Evolutionary conservation across 2,329 filamentous ascomycete species (phyloP), one percentile per base, ranked within the genome.

Genomic region (Trichoderma endophyticum): DNA sequence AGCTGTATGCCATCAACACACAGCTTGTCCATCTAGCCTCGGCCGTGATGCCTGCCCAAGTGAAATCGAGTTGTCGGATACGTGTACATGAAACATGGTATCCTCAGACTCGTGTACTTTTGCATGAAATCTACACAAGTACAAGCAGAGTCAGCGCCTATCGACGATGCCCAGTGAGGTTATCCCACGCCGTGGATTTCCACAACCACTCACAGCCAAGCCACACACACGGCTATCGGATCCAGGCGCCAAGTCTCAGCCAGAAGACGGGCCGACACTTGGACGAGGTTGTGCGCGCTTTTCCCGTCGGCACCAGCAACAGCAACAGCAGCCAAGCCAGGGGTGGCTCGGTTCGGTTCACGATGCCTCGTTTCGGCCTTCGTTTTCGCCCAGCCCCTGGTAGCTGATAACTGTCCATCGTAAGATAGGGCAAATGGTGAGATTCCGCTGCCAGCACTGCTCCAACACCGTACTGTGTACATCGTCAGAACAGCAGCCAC

Each of bases 231-330:
- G 54, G 65, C 26, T 61, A n/a, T 61, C 36, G 67, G 64, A 57
- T 51, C 54, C 54, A 59, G 57, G 39, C 54, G 69, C 69, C 69
- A 71, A 71, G 69, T 63, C 60, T 66, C 69, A 66, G 69, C 36
- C n/a, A 48, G 36, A 71, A 71, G 69, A 65, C 69, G 69, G 69
- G 26, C 69, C 69, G 69, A 71, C 59, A 70, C 59, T 64, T 21
- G 68, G 32, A 64, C 59, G 60, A 71, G 61, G 36, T 36, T 66
- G 60, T 71, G 69, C 69, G 69, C 69, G 48, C 51, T 60, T 71
- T 71, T 71, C 36, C 62, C 69, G 62, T 66, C 36, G 48, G 26
- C 43, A 64, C 39, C 66, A 61, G 15, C 28, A 54, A 14, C 2
- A 51, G 15, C 28, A 54, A n/a, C 6, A 43, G 28, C 14, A 24